Percentiles rank a stretch among this genome's conserved stretches.
These are phyloP conservation scores for Helminthosporium solani DNA, from an alignment of 2,329 filamentous ascomycete species.

Conservation along the genomic window DNA sequence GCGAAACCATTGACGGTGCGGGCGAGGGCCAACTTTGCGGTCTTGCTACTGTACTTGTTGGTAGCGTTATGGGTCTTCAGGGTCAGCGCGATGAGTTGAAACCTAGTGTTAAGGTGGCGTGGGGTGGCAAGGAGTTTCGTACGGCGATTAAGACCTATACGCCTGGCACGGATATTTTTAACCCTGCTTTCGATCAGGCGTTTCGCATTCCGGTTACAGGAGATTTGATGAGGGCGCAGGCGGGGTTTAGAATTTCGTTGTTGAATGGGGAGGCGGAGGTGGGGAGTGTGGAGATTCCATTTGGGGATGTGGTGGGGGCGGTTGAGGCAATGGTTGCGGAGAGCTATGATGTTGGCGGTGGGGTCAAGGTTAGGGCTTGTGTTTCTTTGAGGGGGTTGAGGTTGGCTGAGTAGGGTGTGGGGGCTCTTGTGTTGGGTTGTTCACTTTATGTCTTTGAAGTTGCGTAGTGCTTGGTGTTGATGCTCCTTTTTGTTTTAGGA, in stretches of 20 bases:
- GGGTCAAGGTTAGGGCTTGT: too few species aligned
- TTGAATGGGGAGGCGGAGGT: slow-evolving; percentile 31
- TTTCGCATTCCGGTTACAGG: slow-evolving; percentile 48
- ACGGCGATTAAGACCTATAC: slow-evolving; percentile 48
- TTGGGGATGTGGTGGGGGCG: slow-evolving; percentile 26
- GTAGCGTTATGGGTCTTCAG: slow-evolving; percentile 45
- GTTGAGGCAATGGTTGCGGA: slow-evolving; percentile 22
- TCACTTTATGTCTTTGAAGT: too few species aligned
- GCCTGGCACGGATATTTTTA: slow-evolving; percentile 52
- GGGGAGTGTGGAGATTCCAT: slow-evolving; percentile 28
- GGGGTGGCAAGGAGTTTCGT: slow-evolving; percentile 45
- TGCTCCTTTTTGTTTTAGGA: too few species aligned
- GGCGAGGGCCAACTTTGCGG: slow-evolving; percentile 41
- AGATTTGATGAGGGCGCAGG: slow-evolving; percentile 25
- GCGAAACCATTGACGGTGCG: slow-evolving; percentile 22
- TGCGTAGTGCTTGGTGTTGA: too few species aligned
- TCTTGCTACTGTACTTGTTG: slow-evolving; percentile 48
- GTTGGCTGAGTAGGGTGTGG: too few species aligned
- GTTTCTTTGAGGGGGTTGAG: too few species aligned
- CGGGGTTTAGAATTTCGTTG: slow-evolving; percentile 27
- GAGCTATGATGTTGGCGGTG: slow-evolving; percentile 31
- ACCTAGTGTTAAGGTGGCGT: slow-evolving; percentile 49
- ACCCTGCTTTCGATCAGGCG: slow-evolving; percentile 50
- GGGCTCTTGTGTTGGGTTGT: too few species aligned
- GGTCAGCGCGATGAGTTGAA: slow-evolving; percentile 48